Evolutionary conservation across 2,329 filamentous ascomycete species (phyloP).

Genomic region (Karstenula rhodostoma): DNA sequence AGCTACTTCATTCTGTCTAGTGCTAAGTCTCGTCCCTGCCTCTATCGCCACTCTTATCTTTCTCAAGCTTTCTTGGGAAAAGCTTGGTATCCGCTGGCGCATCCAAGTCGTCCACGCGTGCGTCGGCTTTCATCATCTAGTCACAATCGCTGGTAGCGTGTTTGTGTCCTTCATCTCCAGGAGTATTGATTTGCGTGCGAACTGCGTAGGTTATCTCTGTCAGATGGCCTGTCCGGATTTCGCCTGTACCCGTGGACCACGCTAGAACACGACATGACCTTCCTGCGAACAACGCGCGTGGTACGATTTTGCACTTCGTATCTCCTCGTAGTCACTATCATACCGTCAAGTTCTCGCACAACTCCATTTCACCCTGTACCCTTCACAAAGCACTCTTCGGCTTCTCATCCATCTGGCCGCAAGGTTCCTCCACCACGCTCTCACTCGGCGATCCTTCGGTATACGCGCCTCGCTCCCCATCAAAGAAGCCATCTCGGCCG

Average conservation of each 20-base stretch:
- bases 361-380: background rate
- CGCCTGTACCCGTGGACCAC: background rate
- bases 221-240: background rate
- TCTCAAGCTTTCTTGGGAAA: conserved; percentile 28
- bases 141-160: background rate
- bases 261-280: background rate
- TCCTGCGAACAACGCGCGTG: background rate
- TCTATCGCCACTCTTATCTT: conserved; percentile 28
- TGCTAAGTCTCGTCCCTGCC: conserved; percentile 11
- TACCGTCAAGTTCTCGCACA: background rate
- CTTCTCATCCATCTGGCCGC: background rate
- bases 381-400: background rate
- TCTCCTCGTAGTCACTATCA: background rate
- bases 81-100: background rate
- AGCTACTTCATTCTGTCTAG: conserved; percentile 25
- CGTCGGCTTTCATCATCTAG: background rate
- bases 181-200: background rate
- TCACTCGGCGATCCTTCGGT: background rate
- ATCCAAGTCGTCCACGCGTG: background rate
- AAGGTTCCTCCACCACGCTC: conserved; percentile 4
- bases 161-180: background rate
- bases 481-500: conserved; percentile 39
- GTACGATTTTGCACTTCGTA: background rate
- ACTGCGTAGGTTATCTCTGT: background rate
- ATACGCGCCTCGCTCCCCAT: conserved; percentile 32